These are phyloP conservation scores for Calocybe gangraenosa DNA, from an alignment of 768 basidiomycete species.

Conservation along the genomic window DNA sequence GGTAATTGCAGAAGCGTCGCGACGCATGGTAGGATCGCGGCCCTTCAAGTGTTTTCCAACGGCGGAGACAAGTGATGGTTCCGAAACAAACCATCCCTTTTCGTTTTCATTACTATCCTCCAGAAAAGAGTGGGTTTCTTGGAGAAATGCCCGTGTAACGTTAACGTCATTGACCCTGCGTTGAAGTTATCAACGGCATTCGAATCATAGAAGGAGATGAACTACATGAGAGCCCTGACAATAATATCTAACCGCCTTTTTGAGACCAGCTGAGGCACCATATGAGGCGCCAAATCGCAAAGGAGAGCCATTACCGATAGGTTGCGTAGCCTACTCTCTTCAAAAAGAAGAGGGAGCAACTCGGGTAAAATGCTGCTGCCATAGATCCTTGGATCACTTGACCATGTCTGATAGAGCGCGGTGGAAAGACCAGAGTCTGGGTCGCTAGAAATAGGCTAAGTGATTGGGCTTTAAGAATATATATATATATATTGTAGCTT, in stretches of 20 bases:
- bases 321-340: conserved; percentile 7
- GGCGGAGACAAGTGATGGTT: conserved; percentile 11
- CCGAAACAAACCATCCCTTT: conserved; percentile 13
- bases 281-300: conserved; percentile 11
- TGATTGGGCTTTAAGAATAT: not conserved
- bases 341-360: conserved; percentile 14
- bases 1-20: conserved; percentile 13
- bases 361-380: conserved; percentile 6
- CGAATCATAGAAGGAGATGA: not conserved
- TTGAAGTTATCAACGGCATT: not conserved
- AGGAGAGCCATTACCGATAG: conserved; percentile 13
- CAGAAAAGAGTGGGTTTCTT: conserved; percentile 3
- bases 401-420: conserved; percentile 11
- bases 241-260: conserved; percentile 10
- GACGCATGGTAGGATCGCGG: conserved; percentile 9
- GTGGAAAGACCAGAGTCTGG: conserved; percentile 13
- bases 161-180: conserved; percentile 6
- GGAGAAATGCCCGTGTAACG: conserved; percentile 12
- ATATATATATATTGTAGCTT: not conserved
- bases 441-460: conserved; percentile 8
- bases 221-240: conserved; percentile 11
- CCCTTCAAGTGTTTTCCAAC: conserved; percentile 12
- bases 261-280: conserved; percentile 11
- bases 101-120: conserved; percentile 10
- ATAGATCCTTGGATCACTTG: conserved; percentile 10